These are phyloP conservation scores for Dendrobium chrysotoxum DNA, from an alignment of 106 monocot genomes.

Conservation along the genomic window DNA sequence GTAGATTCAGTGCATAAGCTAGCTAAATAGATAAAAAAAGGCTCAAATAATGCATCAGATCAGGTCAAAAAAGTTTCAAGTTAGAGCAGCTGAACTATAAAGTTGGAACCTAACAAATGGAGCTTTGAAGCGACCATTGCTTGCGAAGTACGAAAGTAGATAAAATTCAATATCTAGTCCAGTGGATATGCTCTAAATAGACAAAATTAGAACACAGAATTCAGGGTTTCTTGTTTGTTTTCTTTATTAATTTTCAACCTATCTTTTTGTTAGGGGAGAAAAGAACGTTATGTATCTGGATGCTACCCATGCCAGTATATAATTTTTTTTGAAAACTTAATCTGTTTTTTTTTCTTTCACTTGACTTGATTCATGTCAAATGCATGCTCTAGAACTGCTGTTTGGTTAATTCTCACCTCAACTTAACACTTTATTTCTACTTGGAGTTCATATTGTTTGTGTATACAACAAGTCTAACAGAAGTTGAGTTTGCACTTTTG, in stretches of 20 bases:
- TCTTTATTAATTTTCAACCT: neutral
- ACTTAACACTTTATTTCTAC: neutral
- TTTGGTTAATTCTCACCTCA: neutral
- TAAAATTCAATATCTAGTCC: neutral
- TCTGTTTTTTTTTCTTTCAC: neutral
- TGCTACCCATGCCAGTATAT: neutral
- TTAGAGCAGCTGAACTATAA: neutral
- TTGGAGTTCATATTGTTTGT: neutral
- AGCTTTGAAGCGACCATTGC: neutral
- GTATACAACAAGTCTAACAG: neutral
- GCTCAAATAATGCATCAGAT: neutral
- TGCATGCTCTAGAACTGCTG: neutral
- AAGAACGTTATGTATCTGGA: neutral
- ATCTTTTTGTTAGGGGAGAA: neutral
- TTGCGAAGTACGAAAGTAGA: neutral
- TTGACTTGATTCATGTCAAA: neutral
- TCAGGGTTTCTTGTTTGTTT: neutral
- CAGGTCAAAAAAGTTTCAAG: neutral
- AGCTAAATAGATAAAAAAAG: neutral
- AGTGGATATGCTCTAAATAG: neutral
- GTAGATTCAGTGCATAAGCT: neutral
- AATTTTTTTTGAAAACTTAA: neutral
- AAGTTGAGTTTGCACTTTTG: neutral
- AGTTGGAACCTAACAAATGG: conserved; percentile 1
- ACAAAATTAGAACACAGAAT: neutral